These are phyloP conservation scores for Colletotrichum sp. DNA, from an alignment of 2,329 filamentous ascomycete genomes.

Conservation along the genomic window DNA sequence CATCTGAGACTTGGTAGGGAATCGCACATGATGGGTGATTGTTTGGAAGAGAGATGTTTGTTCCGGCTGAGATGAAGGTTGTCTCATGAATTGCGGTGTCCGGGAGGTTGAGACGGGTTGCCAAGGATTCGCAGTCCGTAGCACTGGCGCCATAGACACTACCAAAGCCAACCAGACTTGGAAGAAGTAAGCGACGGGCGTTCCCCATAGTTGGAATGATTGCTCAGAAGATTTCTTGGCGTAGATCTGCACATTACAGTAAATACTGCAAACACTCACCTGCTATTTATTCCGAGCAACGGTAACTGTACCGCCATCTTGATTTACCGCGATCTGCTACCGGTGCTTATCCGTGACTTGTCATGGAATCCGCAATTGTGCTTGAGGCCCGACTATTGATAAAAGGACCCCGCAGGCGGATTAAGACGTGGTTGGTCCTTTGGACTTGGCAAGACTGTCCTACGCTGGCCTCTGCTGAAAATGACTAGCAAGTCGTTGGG, in stretches of 20 bases:
- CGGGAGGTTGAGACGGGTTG: background rate
- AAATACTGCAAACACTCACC: background rate
- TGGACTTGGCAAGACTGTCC: background rate
- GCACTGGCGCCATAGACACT: background rate
- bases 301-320: background rate
- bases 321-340: slow-evolving; percentile 7
- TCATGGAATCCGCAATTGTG: background rate
- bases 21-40: slow-evolving; percentile 37
- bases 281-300: background rate
- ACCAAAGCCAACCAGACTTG: background rate
- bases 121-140: background rate
- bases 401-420: background rate
- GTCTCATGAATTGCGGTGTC: slow-evolving; percentile 30
- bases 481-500: background rate
- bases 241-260: background rate
- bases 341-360: background rate
- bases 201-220: background rate
- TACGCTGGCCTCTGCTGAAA: background rate
- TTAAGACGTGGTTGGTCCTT: background rate
- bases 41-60: slow-evolving; percentile 35
- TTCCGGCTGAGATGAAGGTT: slow-evolving; percentile 26
- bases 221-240: background rate
- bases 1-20: slow-evolving; percentile 15
- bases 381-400: background rate
- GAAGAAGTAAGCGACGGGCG: background rate